A percentile compares a stretch with the other conserved stretches of the same genome.
phyloP scores from a whole-genome alignment of 2,329 filamentous ascomycete genomes.

The Aspergillus cejpii region DNA sequence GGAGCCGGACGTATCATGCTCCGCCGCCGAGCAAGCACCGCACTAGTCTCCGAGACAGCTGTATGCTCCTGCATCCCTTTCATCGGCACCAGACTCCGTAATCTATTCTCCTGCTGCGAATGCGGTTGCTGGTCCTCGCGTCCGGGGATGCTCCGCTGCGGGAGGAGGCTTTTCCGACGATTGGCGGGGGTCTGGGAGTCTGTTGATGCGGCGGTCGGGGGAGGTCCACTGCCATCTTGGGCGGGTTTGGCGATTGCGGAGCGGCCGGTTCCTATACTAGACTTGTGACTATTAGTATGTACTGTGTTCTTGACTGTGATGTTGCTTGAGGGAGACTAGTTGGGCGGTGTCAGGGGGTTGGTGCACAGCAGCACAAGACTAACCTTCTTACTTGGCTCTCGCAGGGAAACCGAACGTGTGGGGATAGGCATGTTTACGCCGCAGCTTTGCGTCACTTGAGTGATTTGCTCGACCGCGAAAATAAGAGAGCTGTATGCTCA shows the following conservation, averaged over 20 bases:
- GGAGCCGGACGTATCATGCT: slow-evolving; percentile 26
- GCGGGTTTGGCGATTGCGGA: slow-evolving; percentile 12
- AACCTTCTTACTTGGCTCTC: slow-evolving; percentile 31
- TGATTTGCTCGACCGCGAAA: neutral
- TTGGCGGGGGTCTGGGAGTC: slow-evolving; percentile 16
- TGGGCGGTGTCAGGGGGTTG: slow-evolving; percentile 4
- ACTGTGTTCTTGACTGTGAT: neutral
- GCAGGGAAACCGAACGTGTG: slow-evolving; percentile 32
- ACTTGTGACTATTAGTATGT: neutral
- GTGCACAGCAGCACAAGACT: slow-evolving; percentile 13
- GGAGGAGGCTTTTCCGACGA: slow-evolving; percentile 29
- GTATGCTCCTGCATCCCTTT: slow-evolving; percentile 5
- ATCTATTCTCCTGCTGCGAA: slow-evolving; percentile 14
- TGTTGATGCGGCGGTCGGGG: slow-evolving; percentile 9
- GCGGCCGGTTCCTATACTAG: slow-evolving; percentile 23
- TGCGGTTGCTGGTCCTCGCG: slow-evolving; percentile 21
- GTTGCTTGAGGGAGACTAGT: neutral
- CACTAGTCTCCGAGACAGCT: slow-evolving; percentile 3
- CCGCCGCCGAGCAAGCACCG: slow-evolving; percentile 21
- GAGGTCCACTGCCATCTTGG: slow-evolving; percentile 7
- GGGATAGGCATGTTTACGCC: slow-evolving; percentile 34
- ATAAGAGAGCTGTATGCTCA: too few species aligned
- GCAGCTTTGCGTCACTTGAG: slow-evolving; percentile 1
- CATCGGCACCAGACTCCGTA: slow-evolving; percentile 10
- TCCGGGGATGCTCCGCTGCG: slow-evolving; percentile 22